A percentile compares a stretch with the other conserved stretches of the same genome.
Conservation (phyloP, 352 stramenopile species). For the Phytopythium aichiense region DNA sequence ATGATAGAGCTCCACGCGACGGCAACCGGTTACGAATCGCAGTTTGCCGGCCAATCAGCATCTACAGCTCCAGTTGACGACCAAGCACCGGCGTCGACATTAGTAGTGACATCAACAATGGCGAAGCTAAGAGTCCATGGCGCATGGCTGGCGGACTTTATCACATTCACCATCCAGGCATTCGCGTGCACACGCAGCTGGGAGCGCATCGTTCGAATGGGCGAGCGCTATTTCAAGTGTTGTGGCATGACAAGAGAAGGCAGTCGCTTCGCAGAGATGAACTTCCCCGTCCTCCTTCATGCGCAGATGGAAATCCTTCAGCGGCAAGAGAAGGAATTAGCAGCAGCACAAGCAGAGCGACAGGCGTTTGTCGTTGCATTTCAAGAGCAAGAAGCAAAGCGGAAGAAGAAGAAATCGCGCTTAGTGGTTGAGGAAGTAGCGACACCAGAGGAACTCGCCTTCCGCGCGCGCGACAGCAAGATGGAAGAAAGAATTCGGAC, state of each 20-base stretch:
- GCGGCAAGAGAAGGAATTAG: constrained; percentile 26
- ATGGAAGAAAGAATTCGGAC: constrained; percentile 36
- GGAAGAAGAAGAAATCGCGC: constrained; percentile 83
- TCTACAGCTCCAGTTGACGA: neutral
- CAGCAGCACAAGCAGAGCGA: constrained; percentile 24
- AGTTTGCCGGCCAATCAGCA: neutral
- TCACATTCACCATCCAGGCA: constrained; percentile 32
- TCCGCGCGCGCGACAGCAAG: constrained; percentile 30
- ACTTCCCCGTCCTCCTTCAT: constrained; percentile 52
- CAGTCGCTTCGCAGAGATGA: constrained; percentile 53
- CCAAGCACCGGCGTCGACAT: constrained; percentile 28
- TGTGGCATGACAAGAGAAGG: constrained; percentile 22
- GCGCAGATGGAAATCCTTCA: constrained; percentile 60
- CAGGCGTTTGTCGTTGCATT: constrained; percentile 38
- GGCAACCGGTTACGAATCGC: neutral
- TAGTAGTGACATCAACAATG: constrained; percentile 26
- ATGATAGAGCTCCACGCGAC: constrained; percentile 38
- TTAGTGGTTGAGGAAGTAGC: constrained; percentile 68
- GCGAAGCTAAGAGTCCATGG: constrained; percentile 33
- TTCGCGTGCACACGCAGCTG: constrained; percentile 31
- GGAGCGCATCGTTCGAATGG: constrained; percentile 52
- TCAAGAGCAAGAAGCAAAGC: constrained; percentile 57
- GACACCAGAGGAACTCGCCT: constrained; percentile 57
- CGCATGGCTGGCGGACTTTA: constrained; percentile 42
- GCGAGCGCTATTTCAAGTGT: constrained; percentile 46